Evolutionary conservation across 2,329 filamentous ascomycete genomes (phyloP), one percentile per base, ranked within the genome.

Genomic region (Annulohypoxylon truncatum): DNA sequence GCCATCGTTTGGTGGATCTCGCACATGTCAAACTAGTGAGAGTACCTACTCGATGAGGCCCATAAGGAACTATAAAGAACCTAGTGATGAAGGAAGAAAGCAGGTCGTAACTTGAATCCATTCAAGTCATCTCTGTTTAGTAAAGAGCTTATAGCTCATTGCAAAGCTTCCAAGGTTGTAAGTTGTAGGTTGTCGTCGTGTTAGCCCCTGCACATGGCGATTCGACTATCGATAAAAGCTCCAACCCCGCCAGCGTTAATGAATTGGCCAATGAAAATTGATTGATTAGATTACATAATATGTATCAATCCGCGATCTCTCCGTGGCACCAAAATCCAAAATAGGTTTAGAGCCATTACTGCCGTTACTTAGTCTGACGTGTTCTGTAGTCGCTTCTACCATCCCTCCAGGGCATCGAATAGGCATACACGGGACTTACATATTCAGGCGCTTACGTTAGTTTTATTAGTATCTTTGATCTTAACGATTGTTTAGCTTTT

Each of bases 211-310:
- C 12, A 46, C 42, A 15, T 12, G 3, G 33, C 20, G 24, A 31
- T 40, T 26, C 33, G 28, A 15, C 15, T 60, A 68, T 66, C 66
- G 58, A 66, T 69, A 69, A 56, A 50, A 61, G 61, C 52, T 64
- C 20, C 13, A 50, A 58, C 66, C 63, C 66, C 62, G 47, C 66
- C 44, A 57, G 22, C 12, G 24, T 15, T 51, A 15, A 47, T 26
- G 52, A 53, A 66, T 66, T 69, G 63, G 13, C 66, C 66, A 68
- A 68, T 68, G 24, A n/a, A 26, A 28, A 48, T 15, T 7, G 12
- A n/a, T 4, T 2, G 12, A 44, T 3, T 2, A 4, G 3, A 24
- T 24, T 44, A 44, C 38, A 15, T 44, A 44, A 44, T 31, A 8
- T n/a, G n/a, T n/a, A n/a, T n/a, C n/a, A n/a, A n/a, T n/a, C n/a